These are phyloP conservation scores for Suillus brevipes DNA, from an alignment of 768 basidiomycete species.

Conservation along the genomic window DNA sequence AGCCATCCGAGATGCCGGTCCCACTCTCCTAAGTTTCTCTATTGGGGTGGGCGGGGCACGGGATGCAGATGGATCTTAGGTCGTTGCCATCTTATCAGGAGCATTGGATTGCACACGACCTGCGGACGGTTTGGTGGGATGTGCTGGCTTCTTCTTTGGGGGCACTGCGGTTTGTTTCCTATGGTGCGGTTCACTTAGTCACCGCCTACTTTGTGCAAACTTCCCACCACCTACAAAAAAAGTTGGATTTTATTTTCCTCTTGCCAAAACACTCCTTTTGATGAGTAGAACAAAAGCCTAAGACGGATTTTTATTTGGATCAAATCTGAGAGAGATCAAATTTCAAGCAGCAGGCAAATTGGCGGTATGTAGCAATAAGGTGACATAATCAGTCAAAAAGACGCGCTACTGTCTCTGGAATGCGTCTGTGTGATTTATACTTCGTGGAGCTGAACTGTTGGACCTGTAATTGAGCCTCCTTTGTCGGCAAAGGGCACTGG, in stretches of 20 bases:
- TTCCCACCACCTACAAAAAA: constrained; percentile 9
- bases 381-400: neutral
- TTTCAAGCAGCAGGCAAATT: neutral
- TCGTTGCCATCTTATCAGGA: too few relatives aligned
- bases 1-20: too few relatives aligned
- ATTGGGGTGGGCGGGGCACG: too few relatives aligned
- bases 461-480: constrained; percentile 18
- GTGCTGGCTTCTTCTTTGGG: too few relatives aligned
- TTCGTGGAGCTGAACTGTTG: constrained; percentile 13
- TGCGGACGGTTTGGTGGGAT: too few relatives aligned
- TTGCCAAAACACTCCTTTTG: constrained; percentile 9
- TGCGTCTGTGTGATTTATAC: constrained; percentile 14
- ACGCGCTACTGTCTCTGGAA: neutral
- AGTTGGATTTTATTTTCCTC: constrained; percentile 12
- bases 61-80: too few relatives aligned
- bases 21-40: too few relatives aligned
- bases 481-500: constrained; percentile 11
- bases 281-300: constrained; percentile 2
- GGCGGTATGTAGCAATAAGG: neutral
- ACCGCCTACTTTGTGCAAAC: constrained; percentile 16
- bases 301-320: constrained; percentile 9
- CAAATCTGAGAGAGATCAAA: neutral
- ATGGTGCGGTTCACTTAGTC: constrained; percentile 16
- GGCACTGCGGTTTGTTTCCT: too few relatives aligned
- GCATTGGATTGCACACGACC: too few relatives aligned